Evolutionary conservation across 805 yeast genomes (phyloP).

Genomic region (Starmerella apicola): DNA sequence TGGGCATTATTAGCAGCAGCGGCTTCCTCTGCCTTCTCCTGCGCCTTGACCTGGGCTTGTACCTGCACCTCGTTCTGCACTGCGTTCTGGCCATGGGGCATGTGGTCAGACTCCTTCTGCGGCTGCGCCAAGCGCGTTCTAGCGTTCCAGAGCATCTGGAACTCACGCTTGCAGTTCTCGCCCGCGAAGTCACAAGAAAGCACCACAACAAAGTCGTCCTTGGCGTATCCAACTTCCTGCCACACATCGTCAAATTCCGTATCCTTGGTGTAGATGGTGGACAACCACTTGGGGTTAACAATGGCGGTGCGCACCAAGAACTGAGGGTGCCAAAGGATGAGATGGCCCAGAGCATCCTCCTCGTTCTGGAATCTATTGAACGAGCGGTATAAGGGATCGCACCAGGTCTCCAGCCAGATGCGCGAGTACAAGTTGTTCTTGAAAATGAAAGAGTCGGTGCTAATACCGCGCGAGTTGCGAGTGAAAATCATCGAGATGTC

Average conservation of each 20-base stretch:
- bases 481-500: slow-evolving; percentile 52
- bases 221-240: slow-evolving; percentile 22
- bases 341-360: slow-evolving; percentile 55
- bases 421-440: slow-evolving; percentile 47
- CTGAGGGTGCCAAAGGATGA: slow-evolving; percentile 90
- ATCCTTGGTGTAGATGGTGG: slow-evolving; percentile 22
- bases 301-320: slow-evolving; percentile 60
- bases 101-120: neutral
- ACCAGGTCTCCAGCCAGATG: slow-evolving; percentile 68
- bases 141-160: slow-evolving; percentile 23
- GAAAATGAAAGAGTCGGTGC: slow-evolving; percentile 59
- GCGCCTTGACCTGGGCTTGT: slow-evolving; percentile 20
- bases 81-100: slow-evolving; percentile 7
- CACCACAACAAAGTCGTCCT: slow-evolving; percentile 26
- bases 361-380: slow-evolving; percentile 50
- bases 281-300: slow-evolving; percentile 51
- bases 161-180: slow-evolving; percentile 23
- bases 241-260: slow-evolving; percentile 14
- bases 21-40: slow-evolving; percentile 9
- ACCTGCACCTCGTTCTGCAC: slow-evolving; percentile 22
- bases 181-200: slow-evolving; percentile 27
- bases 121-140: slow-evolving; percentile 18
- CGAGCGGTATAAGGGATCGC: slow-evolving; percentile 55
- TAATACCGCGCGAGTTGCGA: slow-evolving; percentile 53
- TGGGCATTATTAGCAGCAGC: slow-evolving; percentile 3